A percentile compares a stretch with the other conserved stretches of the same genome.
phyloP scores from a whole-genome alignment of 345 rosid species.

The Pugionium cornutum region DNA sequence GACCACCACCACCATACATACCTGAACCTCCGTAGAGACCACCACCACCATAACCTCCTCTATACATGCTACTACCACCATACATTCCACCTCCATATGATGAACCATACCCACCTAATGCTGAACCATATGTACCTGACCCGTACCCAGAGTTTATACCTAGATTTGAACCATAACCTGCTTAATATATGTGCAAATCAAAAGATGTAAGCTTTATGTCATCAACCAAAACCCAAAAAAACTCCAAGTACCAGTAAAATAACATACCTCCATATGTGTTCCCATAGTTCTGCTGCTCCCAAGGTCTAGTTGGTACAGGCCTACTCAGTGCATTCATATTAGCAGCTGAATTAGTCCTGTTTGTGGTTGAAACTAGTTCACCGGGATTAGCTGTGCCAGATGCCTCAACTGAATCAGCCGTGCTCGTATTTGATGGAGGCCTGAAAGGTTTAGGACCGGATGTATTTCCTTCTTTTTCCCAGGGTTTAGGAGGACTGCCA shows the following conservation, averaged over 20 bases:
- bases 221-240: not conserved
- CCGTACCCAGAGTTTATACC: constrained; percentile 64
- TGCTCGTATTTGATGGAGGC: not conserved
- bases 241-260: constrained; percentile 4
- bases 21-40: not conserved
- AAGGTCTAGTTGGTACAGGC: constrained; percentile 1
- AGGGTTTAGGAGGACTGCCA: not conserved
- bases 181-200: constrained; percentile 4
- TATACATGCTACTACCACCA: constrained; percentile 41
- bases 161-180: constrained; percentile 72
- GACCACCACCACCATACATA: not conserved
- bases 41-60: not conserved
- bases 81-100: constrained; percentile 55
- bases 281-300: constrained; percentile 52
- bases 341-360: not conserved
- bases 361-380: not conserved
- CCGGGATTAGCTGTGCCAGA: not conserved
- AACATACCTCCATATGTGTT: constrained; percentile 55
- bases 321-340: not conserved
- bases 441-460: not conserved
- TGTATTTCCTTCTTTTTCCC: not conserved
- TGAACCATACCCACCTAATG: constrained; percentile 76
- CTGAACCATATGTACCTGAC: constrained; percentile 48
- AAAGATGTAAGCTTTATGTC: constrained; percentile 22
- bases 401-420: not conserved